Evolutionary conservation across 116 monocot genomes (phyloP), one percentile per base, ranked within the genome.

Genomic region (Thalassia testudinum): DNA sequence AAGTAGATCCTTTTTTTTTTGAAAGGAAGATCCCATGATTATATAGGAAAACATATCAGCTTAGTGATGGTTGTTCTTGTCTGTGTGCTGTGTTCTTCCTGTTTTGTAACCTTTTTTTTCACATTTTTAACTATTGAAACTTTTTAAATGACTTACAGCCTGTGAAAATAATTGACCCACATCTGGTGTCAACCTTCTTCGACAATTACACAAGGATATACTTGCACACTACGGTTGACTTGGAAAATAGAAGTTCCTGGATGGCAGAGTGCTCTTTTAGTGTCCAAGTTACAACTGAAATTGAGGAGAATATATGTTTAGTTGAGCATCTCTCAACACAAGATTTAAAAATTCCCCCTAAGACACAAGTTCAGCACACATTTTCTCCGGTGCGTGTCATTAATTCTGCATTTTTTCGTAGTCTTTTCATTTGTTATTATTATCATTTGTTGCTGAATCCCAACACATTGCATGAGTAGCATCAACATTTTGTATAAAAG

Each of bases 161-260:
- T 56, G 89, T 97, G 57, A 88, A 72, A 56, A 85, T 97, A 54
- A 34, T 47, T 25, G 89, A 97, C 66, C 85, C 89, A 30, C 89
- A 97, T 64, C 52, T 97, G 49, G 89, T 97, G 54, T 85, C 95
- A 60, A 61, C 88, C 37, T 97, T 97, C 66, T 78, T 78, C 68
- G 95, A 97, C 25, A 53, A 65, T 54, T 97, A 75, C 58, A 88
- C 70, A 53, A 97, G 95, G 56, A 64, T 70, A 1, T 97, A 97
- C 42, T 60, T 97, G 37, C 95, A 97, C 62, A 60, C 74, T 43
- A 88, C 85, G 25, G 21, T 82, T 72, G 82, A 79, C 52, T 68
- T 97, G 67, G 76, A 97, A 73, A 97, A 97, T 50, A 79, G 55
- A 68, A 88, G 89, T 60, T 77, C 89, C 44, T 77, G 72, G 81